phyloP scores from a whole-genome alignment of 2,329 filamentous ascomycete genomes.

The Sporothrix humicola region DNA sequence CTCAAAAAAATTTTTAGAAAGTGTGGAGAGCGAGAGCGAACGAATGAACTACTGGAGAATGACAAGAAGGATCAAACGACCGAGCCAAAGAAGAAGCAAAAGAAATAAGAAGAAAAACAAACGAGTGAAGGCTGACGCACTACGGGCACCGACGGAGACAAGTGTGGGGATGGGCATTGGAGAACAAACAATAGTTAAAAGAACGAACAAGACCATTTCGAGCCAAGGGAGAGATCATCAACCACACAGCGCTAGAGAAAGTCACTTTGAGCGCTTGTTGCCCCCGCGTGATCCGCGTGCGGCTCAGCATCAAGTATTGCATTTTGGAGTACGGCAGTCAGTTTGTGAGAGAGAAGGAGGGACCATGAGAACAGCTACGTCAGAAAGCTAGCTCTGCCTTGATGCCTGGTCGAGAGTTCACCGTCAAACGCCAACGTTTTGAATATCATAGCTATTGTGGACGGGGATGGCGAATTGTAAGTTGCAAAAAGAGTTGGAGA shows the following conservation, averaged over 20 bases:
- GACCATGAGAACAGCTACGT: neutral
- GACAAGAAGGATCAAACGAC: neutral
- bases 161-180: constrained; percentile 7
- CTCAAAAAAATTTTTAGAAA: neutral
- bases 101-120: neutral
- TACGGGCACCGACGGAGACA: neutral
- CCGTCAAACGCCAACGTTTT: neutral
- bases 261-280: neutral
- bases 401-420: neutral
- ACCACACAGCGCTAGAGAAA: neutral
- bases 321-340: neutral
- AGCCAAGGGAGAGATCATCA: constrained; percentile 17
- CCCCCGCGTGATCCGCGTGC: neutral
- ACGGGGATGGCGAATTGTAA: neutral
- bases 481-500: neutral
- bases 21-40: neutral
- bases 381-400: neutral
- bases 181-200: neutral
- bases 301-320: neutral
- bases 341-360: neutral
- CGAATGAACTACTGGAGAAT: neutral
- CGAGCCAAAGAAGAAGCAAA: neutral
- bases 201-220: neutral
- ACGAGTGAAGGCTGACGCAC: neutral
- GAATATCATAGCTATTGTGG: neutral